These are phyloP conservation scores for Abrus precatorius DNA, from an alignment of 306 rosid genomes.

Conservation along the genomic window DNA sequence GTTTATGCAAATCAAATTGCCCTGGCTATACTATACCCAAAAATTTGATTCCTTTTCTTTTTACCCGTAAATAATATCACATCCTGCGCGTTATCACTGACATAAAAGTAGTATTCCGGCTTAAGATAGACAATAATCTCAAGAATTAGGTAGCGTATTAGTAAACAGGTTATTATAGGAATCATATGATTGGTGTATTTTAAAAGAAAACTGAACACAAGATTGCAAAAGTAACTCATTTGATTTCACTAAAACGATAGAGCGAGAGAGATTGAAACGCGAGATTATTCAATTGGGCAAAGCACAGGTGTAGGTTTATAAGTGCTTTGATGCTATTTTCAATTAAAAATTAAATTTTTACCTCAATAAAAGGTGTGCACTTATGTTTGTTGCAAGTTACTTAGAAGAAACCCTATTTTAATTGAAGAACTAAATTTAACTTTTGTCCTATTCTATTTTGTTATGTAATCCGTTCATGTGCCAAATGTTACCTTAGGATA, in stretches of 20 bases:
- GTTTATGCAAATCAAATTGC: background rate
- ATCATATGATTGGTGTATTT: background rate
- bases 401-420: too few relatives aligned
- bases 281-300: too few relatives aligned
- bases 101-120: background rate
- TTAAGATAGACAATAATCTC: background rate
- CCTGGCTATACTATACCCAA: background rate
- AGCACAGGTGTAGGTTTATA: too few relatives aligned
- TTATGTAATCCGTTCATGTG: background rate
- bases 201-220: background rate
- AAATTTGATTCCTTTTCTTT: background rate
- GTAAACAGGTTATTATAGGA: background rate
- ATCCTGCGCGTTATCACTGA: background rate
- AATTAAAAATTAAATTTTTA: too few relatives aligned
- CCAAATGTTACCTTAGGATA: background rate
- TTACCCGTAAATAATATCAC: background rate
- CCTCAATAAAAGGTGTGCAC: too few relatives aligned
- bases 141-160: too few relatives aligned
- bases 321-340: too few relatives aligned
- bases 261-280: background rate
- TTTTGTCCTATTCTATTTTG: too few relatives aligned
- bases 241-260: background rate
- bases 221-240: background rate
- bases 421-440: too few relatives aligned
- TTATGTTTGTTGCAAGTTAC: too few relatives aligned